phyloP scores from a whole-genome alignment of 306 rosid genomes.

The Citrullus amarus region DNA sequence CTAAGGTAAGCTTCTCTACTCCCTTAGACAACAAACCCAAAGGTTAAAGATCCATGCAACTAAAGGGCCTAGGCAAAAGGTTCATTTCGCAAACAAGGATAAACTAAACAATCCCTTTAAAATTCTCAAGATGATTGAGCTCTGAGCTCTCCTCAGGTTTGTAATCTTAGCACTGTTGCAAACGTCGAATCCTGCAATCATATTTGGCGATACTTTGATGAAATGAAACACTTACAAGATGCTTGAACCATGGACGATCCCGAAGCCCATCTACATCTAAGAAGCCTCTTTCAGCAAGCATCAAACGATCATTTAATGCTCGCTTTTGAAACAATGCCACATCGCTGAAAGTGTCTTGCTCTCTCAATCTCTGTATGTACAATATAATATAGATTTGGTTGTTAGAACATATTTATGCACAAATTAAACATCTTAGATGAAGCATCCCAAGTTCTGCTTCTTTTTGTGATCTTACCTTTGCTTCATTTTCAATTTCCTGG shows the following conservation, averaged over 20 bases:
- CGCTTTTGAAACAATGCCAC: slow-evolving; percentile 36
- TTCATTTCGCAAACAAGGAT: background rate
- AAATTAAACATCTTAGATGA: background rate
- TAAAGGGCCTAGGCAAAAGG: background rate
- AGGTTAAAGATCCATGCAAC: background rate
- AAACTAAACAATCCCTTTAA: background rate
- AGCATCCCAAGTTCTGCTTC: background rate
- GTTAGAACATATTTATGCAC: background rate
- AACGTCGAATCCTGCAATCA: background rate
- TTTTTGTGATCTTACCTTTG: slow-evolving; percentile 29
- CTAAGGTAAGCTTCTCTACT: background rate
- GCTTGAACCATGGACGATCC: slow-evolving; percentile 78
- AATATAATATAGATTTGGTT: background rate
- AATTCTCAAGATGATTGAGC: background rate
- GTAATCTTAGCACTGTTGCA: background rate
- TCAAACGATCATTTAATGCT: slow-evolving; percentile 59
- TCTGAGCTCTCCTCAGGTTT: background rate
- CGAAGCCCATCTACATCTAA: slow-evolving; percentile 53
- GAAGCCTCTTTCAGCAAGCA: slow-evolving; percentile 74
- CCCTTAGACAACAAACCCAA: background rate
- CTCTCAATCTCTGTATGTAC: slow-evolving; percentile 37
- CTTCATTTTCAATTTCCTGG: slow-evolving; percentile 50
- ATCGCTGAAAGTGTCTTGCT: slow-evolving; percentile 26
- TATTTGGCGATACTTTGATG: background rate
- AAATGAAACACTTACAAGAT: slow-evolving; percentile 53